phyloP scores from a whole-genome alignment of 2,329 filamentous ascomycete genomes.

The Drechslera avenae region DNA sequence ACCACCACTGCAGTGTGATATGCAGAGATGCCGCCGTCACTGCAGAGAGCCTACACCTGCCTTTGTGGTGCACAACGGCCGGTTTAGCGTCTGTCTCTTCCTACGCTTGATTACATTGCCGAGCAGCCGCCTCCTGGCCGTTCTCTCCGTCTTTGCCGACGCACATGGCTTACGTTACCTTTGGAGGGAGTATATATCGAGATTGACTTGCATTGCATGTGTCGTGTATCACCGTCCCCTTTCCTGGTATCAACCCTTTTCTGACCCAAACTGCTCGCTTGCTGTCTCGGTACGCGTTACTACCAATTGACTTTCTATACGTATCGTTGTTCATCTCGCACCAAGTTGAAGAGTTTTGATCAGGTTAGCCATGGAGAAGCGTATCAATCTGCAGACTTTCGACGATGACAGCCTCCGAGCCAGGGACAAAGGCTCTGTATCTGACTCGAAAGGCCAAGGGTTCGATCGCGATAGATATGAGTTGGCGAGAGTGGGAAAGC shows the following conservation, averaged over 20 bases:
- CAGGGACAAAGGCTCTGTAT: slow-evolving; percentile 29
- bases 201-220: slow-evolving; percentile 45
- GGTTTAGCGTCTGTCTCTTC: slow-evolving; percentile 24
- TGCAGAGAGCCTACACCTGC: slow-evolving; percentile 36
- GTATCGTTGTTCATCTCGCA: neutral
- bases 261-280: slow-evolving; percentile 25
- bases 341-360: neutral
- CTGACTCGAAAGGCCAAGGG: slow-evolving; percentile 31
- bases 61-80: slow-evolving; percentile 24
- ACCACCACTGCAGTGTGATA: slow-evolving; percentile 40
- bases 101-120: slow-evolving; percentile 26
- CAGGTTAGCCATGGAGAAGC: slow-evolving; percentile 38
- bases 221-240: slow-evolving; percentile 34
- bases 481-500: slow-evolving; percentile 42
- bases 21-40: slow-evolving; percentile 37
- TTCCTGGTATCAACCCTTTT: slow-evolving; percentile 23
- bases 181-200: slow-evolving; percentile 37
- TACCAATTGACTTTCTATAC: slow-evolving; percentile 5
- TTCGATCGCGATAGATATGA: slow-evolving; percentile 45
- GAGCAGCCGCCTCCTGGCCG: slow-evolving; percentile 24
- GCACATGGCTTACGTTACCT: slow-evolving; percentile 42
- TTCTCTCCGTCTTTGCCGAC: slow-evolving; percentile 31
- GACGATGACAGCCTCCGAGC: slow-evolving; percentile 32
- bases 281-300: slow-evolving; percentile 14
- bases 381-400: slow-evolving; percentile 35